phyloP scores from a whole-genome alignment of 768 basidiomycete genomes.

The Infundibulicybe gibba region DNA sequence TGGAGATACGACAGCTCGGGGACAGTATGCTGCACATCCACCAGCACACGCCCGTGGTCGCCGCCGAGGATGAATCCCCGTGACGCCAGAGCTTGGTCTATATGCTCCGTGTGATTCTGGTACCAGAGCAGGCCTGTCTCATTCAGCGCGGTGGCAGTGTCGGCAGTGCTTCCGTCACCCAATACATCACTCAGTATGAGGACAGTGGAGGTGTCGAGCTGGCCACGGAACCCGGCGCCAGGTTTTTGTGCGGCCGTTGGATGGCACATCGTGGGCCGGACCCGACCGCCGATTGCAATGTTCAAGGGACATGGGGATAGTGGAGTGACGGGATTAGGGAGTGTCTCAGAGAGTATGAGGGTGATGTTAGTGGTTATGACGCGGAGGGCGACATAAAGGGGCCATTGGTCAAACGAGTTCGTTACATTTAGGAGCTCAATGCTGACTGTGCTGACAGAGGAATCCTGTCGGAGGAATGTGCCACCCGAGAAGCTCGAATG shows the following conservation, averaged over 20 bases:
- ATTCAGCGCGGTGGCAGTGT: slow-evolving; percentile 7
- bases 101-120: slow-evolving; percentile 1
- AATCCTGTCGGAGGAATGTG: slow-evolving; percentile 5
- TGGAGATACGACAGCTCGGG: slow-evolving; percentile 16
- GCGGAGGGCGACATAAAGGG: slow-evolving; percentile 2
- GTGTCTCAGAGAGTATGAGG: slow-evolving; percentile 9
- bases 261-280: too few species aligned
- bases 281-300: too few species aligned
- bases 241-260: slow-evolving; percentile 2
- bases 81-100: slow-evolving; percentile 12
- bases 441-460: slow-evolving; percentile 4
- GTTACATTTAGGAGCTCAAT: slow-evolving; percentile 6
- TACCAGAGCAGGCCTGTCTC: slow-evolving; percentile 12
- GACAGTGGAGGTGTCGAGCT: slow-evolving; percentile 12
- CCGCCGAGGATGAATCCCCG: slow-evolving; percentile 13
- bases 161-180: slow-evolving; percentile 12
- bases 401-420: background rate
- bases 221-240: slow-evolving; percentile 9
- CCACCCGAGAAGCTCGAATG: slow-evolving; percentile 6
- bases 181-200: slow-evolving; percentile 9
- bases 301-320: slow-evolving; percentile 1
- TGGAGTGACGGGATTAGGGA: slow-evolving; percentile 7
- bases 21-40: slow-evolving; percentile 7
- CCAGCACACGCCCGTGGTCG: slow-evolving; percentile 2
- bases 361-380: slow-evolving; percentile 3